Evolutionary conservation across 148 eudicot species (phyloP), one percentile per base, ranked within the genome.

Genomic region (Bassia scoparia): DNA sequence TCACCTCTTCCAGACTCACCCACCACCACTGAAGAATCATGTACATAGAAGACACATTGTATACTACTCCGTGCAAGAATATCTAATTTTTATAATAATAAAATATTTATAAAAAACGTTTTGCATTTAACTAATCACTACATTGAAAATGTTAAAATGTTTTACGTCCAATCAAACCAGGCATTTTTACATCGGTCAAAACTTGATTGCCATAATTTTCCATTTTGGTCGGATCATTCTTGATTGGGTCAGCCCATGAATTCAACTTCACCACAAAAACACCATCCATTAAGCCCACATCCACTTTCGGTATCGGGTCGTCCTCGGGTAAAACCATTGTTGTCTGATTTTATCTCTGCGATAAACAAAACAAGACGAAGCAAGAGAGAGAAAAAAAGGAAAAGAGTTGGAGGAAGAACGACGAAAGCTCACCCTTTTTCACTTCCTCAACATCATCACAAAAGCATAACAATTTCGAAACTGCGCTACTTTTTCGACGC

Each of bases 161-260:
- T n/a, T n/a, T n/a, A n/a, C n/a, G n/a, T n/a, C n/a, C n/a, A n/a
- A n/a, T n/a, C n/a, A n/a, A n/a, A n/a, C n/a, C n/a, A n/a, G n/a
- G n/a, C n/a, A n/a, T n/a, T n/a, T n/a, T n/a, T n/a, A n/a, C n/a
- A n/a, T n/a, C n/a, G n/a, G n/a, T n/a, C n/a, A n/a, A n/a, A n/a
- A n/a, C n/a, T n/a, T n/a, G n/a, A n/a, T n/a, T n/a, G n/a, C n/a
- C n/a, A n/a, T n/a, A n/a, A n/a, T n/a, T n/a, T n/a, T n/a, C n/a
- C n/a, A n/a, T n/a, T n/a, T n/a, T n/a, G n/a, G n/a, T n/a, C n/a
- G n/a, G n/a, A n/a, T n/a, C n/a, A n/a, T n/a, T n/a, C n/a, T n/a
- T n/a, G n/a, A n/a, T n/a, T 60, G 75, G 43, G 67, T 43, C 29
- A 18, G 27, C 66, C 74, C 74, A 71, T 4, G 20, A 71, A 16